These are phyloP conservation scores for Harringtonia aguacate DNA, from an alignment of 2,329 filamentous ascomycete genomes.

Conservation along the genomic window DNA sequence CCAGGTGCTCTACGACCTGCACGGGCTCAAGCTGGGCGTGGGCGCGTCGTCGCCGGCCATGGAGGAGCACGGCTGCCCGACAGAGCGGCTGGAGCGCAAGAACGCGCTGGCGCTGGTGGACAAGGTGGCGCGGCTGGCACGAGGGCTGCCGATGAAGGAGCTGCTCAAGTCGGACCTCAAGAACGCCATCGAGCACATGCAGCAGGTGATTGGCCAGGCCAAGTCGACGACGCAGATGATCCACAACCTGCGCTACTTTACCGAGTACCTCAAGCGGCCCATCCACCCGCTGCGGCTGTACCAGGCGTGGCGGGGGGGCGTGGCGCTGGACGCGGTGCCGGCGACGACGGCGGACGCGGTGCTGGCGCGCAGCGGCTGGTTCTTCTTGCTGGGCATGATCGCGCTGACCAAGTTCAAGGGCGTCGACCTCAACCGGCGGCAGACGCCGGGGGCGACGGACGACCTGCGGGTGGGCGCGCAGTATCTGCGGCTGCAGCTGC, in stretches of 20 bases:
- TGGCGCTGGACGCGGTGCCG: constrained; percentile 60
- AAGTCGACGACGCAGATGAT: constrained; percentile 71
- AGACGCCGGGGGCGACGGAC: constrained; percentile 69
- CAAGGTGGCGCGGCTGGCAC: constrained; percentile 70
- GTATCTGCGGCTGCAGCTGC: constrained; percentile 71
- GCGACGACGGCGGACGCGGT: constrained; percentile 59
- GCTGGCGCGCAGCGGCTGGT: constrained; percentile 78
- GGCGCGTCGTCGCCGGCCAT: constrained; percentile 55
- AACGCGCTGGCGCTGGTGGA: constrained; percentile 76
- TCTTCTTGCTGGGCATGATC: constrained; percentile 81
- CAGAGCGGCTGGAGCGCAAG: constrained; percentile 67
- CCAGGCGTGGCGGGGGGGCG: constrained; percentile 67
- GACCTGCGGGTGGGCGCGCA: constrained; percentile 73
- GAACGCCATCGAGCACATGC: constrained; percentile 83
- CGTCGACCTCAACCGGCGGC: constrained; percentile 59
- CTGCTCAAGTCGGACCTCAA: constrained; percentile 86
- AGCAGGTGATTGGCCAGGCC: constrained; percentile 69
- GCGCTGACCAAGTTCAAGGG: constrained; percentile 74
- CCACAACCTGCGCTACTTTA: constrained; percentile 80
- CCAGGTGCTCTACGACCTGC: constrained; percentile 74
- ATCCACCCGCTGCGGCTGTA: constrained; percentile 75
- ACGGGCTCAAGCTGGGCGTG: constrained; percentile 67
- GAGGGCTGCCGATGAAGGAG: constrained; percentile 80
- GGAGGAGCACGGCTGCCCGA: constrained; percentile 68
- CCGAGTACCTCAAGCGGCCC: constrained; percentile 69